A percentile compares a stretch with the other conserved stretches of the same genome.
These are phyloP conservation scores for Podospora didyma DNA, from an alignment of 495 filamentous ascomycete species.

Conservation along the genomic window DNA sequence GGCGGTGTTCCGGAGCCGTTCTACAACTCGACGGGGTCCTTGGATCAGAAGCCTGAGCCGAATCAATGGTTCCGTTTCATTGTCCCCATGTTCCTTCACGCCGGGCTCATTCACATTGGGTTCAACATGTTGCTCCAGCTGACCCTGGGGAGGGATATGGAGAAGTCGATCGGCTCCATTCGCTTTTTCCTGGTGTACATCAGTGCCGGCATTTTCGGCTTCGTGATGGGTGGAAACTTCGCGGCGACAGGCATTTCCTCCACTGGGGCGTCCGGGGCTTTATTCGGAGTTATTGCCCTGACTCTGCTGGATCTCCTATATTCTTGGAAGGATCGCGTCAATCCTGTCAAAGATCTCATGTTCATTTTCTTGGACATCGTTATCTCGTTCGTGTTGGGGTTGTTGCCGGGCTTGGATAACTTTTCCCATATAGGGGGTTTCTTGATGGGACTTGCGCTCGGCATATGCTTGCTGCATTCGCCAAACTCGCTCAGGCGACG, in stretches of 20 bases:
- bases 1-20: constrained; percentile 62
- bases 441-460: constrained; percentile 83
- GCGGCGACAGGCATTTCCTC: constrained; percentile 75
- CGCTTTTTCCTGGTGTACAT: constrained; percentile 88
- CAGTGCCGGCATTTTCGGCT: constrained; percentile 89
- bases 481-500: constrained; percentile 73
- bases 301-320: constrained; percentile 86
- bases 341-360: constrained; percentile 72
- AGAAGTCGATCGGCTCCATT: constrained; percentile 77
- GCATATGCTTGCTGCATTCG: constrained; percentile 81
- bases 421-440: constrained; percentile 97
- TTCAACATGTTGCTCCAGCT: constrained; percentile 93
- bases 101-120: constrained; percentile 86
- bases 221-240: constrained; percentile 92
- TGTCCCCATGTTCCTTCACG: constrained; percentile 90
- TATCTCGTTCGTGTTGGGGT: constrained; percentile 87
- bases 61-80: constrained; percentile 98
- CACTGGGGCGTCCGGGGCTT: constrained; percentile 79
- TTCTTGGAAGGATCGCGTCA: constrained; percentile 73
- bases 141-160: constrained; percentile 85
- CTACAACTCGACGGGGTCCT: constrained; percentile 36
- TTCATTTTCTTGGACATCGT: constrained; percentile 80
- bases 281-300: constrained; percentile 90
- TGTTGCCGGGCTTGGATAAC: constrained; percentile 92
- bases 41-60: constrained; percentile 49